Evolutionary conservation across 2,329 filamentous ascomycete genomes (phyloP).

Genomic region (Fusarium citri): DNA sequence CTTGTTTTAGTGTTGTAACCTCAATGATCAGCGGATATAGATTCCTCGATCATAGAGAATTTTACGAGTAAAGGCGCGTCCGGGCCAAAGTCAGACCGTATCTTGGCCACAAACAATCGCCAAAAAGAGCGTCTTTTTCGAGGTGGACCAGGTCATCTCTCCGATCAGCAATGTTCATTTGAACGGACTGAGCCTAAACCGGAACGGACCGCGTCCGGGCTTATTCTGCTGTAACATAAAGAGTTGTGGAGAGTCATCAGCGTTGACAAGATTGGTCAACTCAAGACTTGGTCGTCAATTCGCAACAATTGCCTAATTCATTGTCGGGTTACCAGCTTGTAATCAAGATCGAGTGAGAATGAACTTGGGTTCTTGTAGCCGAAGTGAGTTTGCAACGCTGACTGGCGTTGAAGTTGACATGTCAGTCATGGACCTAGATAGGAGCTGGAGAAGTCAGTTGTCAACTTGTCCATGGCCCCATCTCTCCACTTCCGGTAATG

Average conservation of each 20-base stretch:
- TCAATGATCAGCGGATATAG: not conserved
- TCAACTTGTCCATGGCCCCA: not conserved
- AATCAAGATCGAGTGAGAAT: fast-evolving
- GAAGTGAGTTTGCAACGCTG: not conserved
- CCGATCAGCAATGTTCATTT: not conserved
- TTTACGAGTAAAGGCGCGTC: not conserved
- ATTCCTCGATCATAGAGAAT: not conserved
- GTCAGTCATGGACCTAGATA: not conserved
- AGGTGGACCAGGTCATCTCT: not conserved
- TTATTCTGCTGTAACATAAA: not conserved
- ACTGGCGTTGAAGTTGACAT: not conserved
- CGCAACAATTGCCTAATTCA: not conserved
- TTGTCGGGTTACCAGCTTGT: not conserved
- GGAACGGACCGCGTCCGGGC: not conserved
- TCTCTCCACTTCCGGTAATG: not conserved
- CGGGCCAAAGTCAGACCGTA: not conserved
- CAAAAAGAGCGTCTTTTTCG: not conserved
- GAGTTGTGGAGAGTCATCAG: not conserved
- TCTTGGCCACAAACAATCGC: not conserved
- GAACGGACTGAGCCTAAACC: not conserved
- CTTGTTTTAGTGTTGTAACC: not conserved
- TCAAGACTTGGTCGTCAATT: not conserved
- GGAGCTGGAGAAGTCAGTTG: not conserved
- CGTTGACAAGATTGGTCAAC: not conserved
- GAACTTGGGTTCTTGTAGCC: not conserved